phyloP scores from a whole-genome alignment of 768 basidiomycete species.

The Suillus americanus region DNA sequence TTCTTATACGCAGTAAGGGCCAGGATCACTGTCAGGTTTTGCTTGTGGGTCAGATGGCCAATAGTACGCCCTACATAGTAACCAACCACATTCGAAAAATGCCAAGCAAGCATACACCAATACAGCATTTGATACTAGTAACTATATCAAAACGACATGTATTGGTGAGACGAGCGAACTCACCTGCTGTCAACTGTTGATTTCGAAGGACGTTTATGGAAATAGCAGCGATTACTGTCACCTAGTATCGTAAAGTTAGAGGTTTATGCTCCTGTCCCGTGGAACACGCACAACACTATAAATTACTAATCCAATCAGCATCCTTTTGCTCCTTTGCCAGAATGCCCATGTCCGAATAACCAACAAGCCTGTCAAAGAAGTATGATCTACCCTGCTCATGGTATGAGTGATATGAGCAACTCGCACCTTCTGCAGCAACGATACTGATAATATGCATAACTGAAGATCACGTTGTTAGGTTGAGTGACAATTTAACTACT shows the following conservation, averaged over 20 bases:
- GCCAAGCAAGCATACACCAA: background rate
- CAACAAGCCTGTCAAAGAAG: slow-evolving; percentile 13
- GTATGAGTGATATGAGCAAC: background rate
- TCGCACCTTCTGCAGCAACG: slow-evolving; percentile 8
- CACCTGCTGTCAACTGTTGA: slow-evolving; percentile 7
- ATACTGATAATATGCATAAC: slow-evolving; percentile 9
- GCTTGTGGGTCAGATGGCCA: background rate
- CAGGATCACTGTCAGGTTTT: background rate
- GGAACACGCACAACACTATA: slow-evolving; percentile 10
- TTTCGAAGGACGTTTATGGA: slow-evolving; percentile 6
- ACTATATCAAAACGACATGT: background rate
- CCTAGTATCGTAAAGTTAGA: slow-evolving; percentile 3
- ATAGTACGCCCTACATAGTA: background rate
- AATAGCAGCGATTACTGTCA: slow-evolving; percentile 6
- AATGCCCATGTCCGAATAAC: slow-evolving; percentile 21
- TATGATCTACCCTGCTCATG: background rate
- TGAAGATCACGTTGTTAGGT: background rate
- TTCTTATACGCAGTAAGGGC: slow-evolving; percentile 3
- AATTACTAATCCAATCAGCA: slow-evolving; percentile 13
- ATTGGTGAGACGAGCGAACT: background rate
- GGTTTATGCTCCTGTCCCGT: background rate
- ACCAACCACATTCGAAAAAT: background rate
- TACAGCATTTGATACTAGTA: background rate
- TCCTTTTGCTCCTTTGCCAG: slow-evolving; percentile 14
- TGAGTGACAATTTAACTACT: background rate